phyloP scores from a whole-genome alignment of 2,329 filamentous ascomycete species.

The Exserohilum rostratum region DNA sequence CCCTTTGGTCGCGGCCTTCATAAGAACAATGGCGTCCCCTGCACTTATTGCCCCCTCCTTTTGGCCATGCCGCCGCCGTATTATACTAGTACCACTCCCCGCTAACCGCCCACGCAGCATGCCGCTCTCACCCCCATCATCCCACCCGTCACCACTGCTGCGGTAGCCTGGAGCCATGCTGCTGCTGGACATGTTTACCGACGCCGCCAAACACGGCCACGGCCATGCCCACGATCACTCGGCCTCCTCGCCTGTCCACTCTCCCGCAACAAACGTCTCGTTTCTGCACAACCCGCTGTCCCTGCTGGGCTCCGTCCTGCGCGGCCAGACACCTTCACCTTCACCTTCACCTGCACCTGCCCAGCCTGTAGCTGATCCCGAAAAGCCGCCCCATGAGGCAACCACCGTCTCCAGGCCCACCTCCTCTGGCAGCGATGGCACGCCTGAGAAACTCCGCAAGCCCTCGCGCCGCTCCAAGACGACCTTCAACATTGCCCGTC shows the following conservation, averaged over 20 bases:
- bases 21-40: constrained; percentile 25
- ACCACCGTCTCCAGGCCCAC: constrained; percentile 42
- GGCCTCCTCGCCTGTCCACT: constrained; percentile 13
- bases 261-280: constrained; percentile 32
- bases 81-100: neutral
- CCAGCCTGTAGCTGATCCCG: neutral
- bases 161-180: constrained; percentile 34
- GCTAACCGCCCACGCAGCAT: constrained; percentile 30
- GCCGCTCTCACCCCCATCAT: constrained; percentile 11
- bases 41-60: neutral
- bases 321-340: constrained; percentile 30
- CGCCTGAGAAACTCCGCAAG: constrained; percentile 51
- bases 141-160: neutral
- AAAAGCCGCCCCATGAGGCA: constrained; percentile 10
- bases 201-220: constrained; percentile 44
- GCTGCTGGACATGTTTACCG: constrained; percentile 49
- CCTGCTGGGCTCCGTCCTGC: constrained; percentile 39
- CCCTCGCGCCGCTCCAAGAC: constrained; percentile 63
- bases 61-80: constrained; percentile 11
- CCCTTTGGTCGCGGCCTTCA: constrained; percentile 15
- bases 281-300: constrained; percentile 44
- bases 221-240: constrained; percentile 32
- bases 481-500: constrained; percentile 70
- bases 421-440: constrained; percentile 45
- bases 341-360: constrained; percentile 9